Base-by-base conservation (phyloP, 2,329 filamentous ascomycete genomes). In the Paecilomyces sp. region DNA sequence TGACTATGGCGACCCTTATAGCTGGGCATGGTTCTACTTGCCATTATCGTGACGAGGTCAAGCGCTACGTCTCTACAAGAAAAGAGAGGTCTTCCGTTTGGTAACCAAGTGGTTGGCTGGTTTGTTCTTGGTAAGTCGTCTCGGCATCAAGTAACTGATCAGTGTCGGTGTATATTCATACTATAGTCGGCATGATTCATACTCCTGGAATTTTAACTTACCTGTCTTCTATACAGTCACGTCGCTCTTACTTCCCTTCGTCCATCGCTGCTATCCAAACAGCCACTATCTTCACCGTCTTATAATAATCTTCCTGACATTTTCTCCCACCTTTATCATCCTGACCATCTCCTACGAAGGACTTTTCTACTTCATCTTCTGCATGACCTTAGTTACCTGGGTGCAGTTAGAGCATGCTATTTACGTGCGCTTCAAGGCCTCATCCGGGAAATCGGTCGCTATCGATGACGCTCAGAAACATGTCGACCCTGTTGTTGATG, bases 331-430 rank as follows among this genome's bases (percentile, higher is more conserved):
- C 1, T 99, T 97, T 75, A 89, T 99, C 70, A 93, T 99, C 68
- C 85, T 99, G 56, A 96, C 92, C 7, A 97, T 97, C 67, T 97
- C 93, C 0, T 99, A 96, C 77, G 94, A 99, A 75, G 93, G 93
- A 0, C 82, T 99, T 1, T 99, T 99, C 74, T 99, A 97, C 75
- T 85, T 97, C 61, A 86, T 88, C 11, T 99, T 97, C 75, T 92
- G 88, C 69, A 79, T 89, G 58, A 90, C 88, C 24, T 79, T 99
- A 4, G 82, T 96, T 57, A 87, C 88, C 58, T 99, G 94, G 94
- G 90, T 97, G 34, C 86, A 88, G n/a, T 82, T 99, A 1, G 94
- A 99, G 74, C 89, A 95, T 71, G 86, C 85, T 58, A 84, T 93
- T 55, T 86, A 88, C 69, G 71, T 75, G 6, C 67, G 76, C 57